These are phyloP conservation scores for Penicillium brevicompactum DNA, from an alignment of 2,329 filamentous ascomycete species.

Conservation along the genomic window DNA sequence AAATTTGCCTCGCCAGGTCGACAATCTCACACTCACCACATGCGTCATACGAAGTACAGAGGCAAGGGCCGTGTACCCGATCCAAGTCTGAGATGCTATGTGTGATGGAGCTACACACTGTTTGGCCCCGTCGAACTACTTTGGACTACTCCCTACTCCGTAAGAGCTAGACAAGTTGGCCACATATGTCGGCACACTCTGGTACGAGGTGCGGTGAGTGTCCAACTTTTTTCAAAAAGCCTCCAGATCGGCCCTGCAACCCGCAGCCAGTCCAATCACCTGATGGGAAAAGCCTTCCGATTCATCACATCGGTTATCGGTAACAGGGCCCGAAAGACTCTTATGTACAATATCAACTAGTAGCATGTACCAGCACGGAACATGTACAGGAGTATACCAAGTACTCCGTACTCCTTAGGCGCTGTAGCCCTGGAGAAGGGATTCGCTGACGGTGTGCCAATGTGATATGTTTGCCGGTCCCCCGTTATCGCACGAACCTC, in stretches of 20 bases:
- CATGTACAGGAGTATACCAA: neutral
- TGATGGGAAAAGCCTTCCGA: slow-evolving; percentile 3
- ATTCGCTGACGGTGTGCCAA: neutral
- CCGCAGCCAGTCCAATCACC: slow-evolving; percentile 10
- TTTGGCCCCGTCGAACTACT: neutral
- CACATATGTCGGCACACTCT: neutral
- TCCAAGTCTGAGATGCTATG: neutral
- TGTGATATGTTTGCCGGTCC: slow-evolving; percentile 1
- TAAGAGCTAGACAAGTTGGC: neutral
- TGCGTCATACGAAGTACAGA: slow-evolving; percentile 8
- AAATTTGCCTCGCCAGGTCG: slow-evolving; percentile 4
- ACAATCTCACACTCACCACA: slow-evolving; percentile 4
- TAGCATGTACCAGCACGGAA: slow-evolving; percentile 6
- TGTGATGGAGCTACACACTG: neutral
- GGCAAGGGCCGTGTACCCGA: slow-evolving; percentile 7
- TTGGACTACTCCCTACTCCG: too few species aligned
- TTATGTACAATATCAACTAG: slow-evolving; percentile 6
- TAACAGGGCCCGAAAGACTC: slow-evolving; percentile 2
- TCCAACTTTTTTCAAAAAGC: neutral
- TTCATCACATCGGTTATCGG: slow-evolving; percentile 11
- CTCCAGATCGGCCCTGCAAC: slow-evolving; percentile 1
- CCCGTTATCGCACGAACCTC: neutral
- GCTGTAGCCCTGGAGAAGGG: too few species aligned
- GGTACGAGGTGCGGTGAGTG: slow-evolving; percentile 6
- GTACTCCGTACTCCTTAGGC: too few species aligned